Conservation (phyloP, 106 monocot species). For the Dendrobium nobile region DNA sequence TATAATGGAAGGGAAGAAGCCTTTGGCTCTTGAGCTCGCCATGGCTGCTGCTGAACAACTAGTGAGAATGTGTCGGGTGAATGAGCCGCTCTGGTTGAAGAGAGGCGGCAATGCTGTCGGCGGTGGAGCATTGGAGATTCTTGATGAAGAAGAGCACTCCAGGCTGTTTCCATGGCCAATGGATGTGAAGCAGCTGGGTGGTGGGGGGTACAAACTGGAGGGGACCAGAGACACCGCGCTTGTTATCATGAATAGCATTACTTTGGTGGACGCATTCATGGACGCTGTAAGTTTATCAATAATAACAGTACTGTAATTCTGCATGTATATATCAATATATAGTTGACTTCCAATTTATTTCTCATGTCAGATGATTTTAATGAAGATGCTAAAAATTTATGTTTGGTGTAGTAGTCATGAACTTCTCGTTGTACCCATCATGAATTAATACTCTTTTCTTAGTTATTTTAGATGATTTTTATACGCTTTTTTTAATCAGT, state of each 20-base stretch:
- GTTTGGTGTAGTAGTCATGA: not conserved
- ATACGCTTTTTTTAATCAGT: too few species aligned
- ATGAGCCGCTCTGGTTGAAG: constrained; percentile 60
- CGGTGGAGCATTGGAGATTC: constrained; percentile 18
- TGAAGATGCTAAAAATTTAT: not conserved
- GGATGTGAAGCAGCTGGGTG: constrained; percentile 25
- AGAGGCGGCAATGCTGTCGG: constrained; percentile 4
- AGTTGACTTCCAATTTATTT: not conserved
- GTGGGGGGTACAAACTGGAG: constrained; percentile 41
- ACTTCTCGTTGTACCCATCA: not conserved
- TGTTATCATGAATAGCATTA: constrained; percentile 94
- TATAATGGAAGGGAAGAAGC: constrained; percentile 61
- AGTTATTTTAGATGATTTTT: too few species aligned
- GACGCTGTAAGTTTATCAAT: constrained; percentile 52
- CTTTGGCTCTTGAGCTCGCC: constrained; percentile 58
- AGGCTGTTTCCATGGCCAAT: constrained; percentile 68
- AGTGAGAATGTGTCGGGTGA: constrained; percentile 39
- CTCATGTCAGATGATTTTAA: not conserved
- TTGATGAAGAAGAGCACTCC: constrained; percentile 53
- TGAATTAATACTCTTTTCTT: not conserved
- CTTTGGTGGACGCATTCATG: constrained; percentile 79
- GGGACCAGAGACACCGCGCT: constrained; percentile 59
- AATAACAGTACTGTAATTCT: not conserved
- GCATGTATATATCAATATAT: not conserved
- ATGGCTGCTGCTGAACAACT: constrained; percentile 61